phyloP scores from a whole-genome alignment of 1,284 basidiomycete genomes.

The Moniliophthora roreri region DNA sequence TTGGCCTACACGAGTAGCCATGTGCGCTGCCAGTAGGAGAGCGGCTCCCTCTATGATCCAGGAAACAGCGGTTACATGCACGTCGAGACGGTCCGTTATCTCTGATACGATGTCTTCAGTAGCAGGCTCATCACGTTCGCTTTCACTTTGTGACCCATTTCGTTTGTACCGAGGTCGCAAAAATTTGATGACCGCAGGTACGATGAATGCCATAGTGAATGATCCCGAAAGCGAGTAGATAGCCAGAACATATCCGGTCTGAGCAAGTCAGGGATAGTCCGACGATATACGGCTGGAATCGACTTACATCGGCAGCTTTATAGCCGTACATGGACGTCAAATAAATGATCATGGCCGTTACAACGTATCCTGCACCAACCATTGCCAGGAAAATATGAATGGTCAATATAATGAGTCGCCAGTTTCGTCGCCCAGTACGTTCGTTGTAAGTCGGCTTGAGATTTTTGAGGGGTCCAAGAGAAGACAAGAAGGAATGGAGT shows the following conservation, averaged over 20 bases:
- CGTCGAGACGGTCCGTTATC: conserved; percentile 29
- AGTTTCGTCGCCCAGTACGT: conserved; percentile 25
- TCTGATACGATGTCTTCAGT: not conserved
- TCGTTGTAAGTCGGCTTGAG: conserved; percentile 22
- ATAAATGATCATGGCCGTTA: conserved; percentile 24
- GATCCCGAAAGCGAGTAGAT: not conserved
- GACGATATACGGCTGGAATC: no score
- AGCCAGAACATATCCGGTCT: conserved; percentile 10
- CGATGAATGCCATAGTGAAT: not conserved
- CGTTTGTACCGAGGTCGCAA: conserved; percentile 11
- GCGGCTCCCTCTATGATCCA: conserved; percentile 19
- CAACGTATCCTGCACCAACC: conserved; percentile 20
- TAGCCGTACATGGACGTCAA: conserved; percentile 14
- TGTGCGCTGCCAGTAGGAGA: conserved; percentile 19
- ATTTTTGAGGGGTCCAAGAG: conserved; percentile 26
- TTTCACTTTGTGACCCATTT: not conserved
- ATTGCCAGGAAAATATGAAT: conserved; percentile 23
- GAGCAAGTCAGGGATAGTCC: no score
- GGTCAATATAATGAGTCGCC: conserved; percentile 29
- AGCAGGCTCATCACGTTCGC: not conserved
- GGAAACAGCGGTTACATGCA: conserved; percentile 25
- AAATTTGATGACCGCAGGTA: not conserved
- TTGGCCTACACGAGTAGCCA: conserved; percentile 17
- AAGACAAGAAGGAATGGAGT: conserved; percentile 1
- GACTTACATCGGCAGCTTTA: conserved; percentile 9